Base-by-base conservation (phyloP, 139 green algal genomes). In the Choricystis sp. region DNA sequence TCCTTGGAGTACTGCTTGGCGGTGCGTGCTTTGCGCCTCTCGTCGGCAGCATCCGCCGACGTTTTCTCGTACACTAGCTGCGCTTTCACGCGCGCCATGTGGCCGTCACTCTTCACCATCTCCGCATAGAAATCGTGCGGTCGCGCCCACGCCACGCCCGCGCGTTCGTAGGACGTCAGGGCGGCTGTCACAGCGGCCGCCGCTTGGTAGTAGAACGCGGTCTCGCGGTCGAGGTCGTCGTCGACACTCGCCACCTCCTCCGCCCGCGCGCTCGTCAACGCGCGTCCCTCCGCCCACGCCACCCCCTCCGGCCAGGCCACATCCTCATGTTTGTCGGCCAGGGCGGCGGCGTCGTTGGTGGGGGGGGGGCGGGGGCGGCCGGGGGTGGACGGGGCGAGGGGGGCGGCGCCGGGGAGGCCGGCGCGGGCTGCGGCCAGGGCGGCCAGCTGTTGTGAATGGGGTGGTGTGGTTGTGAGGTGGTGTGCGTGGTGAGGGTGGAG, bases 51-150 rank as follows among this genome's bases (percentile, higher is more conserved):
- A 65, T 94, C 83, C 5, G 94, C 88, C 62, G 78, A 57, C 62
- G 81, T 73, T 71, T 92, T 80, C 75, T 96, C 84, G 24, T 81
- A 79, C 72, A 92, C 83, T 4, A 96, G 76, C 79, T 94, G 79
- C 69, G 88, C 73, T 71, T 92, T 92, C 14, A 96, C 74, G 30
- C 79, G 81, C 29, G 76, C 68, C 92, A 98, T 98, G 77, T 98
- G 92, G 60, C 85, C 78, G 66, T 98, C 92, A 22, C 57, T 84
- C 79, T 98, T 98, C 4, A 97, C 91, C 90, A 97, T 97, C 72
- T 97, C 89, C 1, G 91, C 91, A 60, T 95, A 96, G 72, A 96
- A 98, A 77, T 98, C 91, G 0, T 70, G n/a, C 0, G 91, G 91
- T 2, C 92, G 77, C 30, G 78, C 72, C 83, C 90, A 93, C 0